Evolutionary conservation across 495 filamentous ascomycete species (phyloP), one percentile per base, ranked within the genome.

Genomic region (Mytilinidion resinicola): DNA sequence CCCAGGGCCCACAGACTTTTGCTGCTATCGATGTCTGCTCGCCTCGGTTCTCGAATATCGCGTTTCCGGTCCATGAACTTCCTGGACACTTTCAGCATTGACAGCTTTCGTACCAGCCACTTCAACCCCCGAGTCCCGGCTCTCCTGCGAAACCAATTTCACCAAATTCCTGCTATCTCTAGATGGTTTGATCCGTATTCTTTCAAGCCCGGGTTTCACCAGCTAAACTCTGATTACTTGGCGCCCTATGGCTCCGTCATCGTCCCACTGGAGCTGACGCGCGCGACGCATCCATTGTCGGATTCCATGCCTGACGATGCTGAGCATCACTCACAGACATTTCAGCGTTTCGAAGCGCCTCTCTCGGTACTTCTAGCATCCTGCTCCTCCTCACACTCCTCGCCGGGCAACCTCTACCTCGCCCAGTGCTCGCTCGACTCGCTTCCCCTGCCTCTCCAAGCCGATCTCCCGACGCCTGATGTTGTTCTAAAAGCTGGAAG

Each of bases 381-480:
- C 37, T n/a, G 53, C 25, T 34, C 63, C 21, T 17, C 55, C 43
- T 14, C 61, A 21, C n/a, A 61, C 5, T 25, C 57, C 3, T 21
- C 42, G 8, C 15, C 50, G 14, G 55, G 43, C 12, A 55, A 56
- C 47, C 75, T 96, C 6, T 96, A 96, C 69, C 83, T 98, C 20
- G 91, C 93, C 0, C 93, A 98, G 75, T 84, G 83, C 11, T 74
- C 86, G 10, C 75, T 96, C 9, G 63, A 76, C 8, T 76, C 82
- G 46, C 77, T 95, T 0, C 90, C 93, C 1, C 51, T 67, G 1
- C 49, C 66, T 1, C 67, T 96, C 5, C 78, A 73, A 44, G 70
- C 73, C 1, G 90, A 93, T 63, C 70, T 96, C 0, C 86, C 87
- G 0, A 77, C 78, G 0, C 93, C 93, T 0, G 61, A 76, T 0